Evolutionary conservation across 441 rosid genomes (phyloP), one percentile per base, ranked within the genome.

Genomic region (Macaranga tanarius): DNA sequence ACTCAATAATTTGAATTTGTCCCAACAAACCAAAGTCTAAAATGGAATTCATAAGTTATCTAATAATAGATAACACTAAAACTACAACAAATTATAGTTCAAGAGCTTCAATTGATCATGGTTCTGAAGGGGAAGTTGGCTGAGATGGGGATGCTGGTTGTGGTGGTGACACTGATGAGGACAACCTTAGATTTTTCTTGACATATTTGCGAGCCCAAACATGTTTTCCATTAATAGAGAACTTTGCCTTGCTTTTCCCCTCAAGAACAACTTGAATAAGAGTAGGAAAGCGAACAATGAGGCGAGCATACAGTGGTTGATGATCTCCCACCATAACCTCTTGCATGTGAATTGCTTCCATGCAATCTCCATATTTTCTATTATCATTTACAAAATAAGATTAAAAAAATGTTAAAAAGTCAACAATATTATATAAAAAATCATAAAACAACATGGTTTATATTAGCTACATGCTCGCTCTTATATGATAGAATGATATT

Each of bases 181-280:
- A 22, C 16, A 17, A 11, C 44, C 25, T 72, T 20, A 67, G 44
- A n/a, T 34, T 55, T 60, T 76, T 89, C 13, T 79, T 80, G 50
- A 87, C 77, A 71, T 71, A 93, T 69, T 82, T 91, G 1, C 95
- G 73, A n/a, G 88, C 91, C 91, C 87, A 82, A 26, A 85, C 92
- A 74, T 91, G 97, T 75, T 91, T 93, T 2, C 95, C 94, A 69
- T 87, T 84, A 44, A 91, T 90, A 73, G 79, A 73, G 83, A 83
- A 91, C 67, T 88, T 93, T 8, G 73, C 86, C 75, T 79, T 86
- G 64, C 12, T 51, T 55, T 23, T 75, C 13, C 80, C 83, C 0
- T 50, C 73, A 10, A 88, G 82, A 5, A 91, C 62, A 38, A 62
- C 56, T 8, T 71, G 69, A n/a, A 90, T 70, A 28, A 38, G 38